Evolutionary conservation across 805 yeast genomes (phyloP), one percentile per base, ranked within the genome.

Genomic region (Nakazawaea pomicola): DNA sequence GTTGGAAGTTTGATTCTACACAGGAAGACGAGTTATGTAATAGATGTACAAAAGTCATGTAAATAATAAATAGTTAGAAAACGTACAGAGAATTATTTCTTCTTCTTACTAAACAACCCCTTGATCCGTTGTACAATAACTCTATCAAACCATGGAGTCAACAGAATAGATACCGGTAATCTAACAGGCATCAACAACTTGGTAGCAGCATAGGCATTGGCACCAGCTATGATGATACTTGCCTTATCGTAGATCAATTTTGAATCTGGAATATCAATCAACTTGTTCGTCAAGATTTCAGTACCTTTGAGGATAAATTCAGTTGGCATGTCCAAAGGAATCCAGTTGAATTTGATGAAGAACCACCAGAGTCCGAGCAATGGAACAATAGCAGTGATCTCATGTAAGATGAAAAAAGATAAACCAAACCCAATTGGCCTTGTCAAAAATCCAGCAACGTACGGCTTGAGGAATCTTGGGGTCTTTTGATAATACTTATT

Each of bases 1-100:
- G 99, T 62, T 93, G 99, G 99, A 86, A 86, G 53, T 79, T 63
- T 55, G 75, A 74, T 6, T 66, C 95, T 0, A 59, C 53, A 0
- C 50, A 46, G 0, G 78, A 70, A 27, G 76, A 76, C 9, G 58
- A 57, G 1, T 62, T 89, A 21, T 91, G 99, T 58, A 31, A 40
- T 1, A 73, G 93, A 49, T 91, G 98, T 62, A 35, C 18, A 35
- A n/a, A 35, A 28, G 32, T 18, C 33, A 19, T 29, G 40, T 36
- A 29, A 35, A 25, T 35, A 35, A n/a, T 17, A 18, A 33, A 25
- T 24, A 25, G 24, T 23, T 23, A 23, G 24, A 15, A 21, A 20
- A 15, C 4, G 15, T 6, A 25, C 8, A 33, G n/a, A 12, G n/a
- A 23, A 33, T 14, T 10, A 12, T 11, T 32, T n/a, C 11, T 24